phyloP scores from a whole-genome alignment of 2,329 filamentous ascomycete species.

The Didymella glomerata region DNA sequence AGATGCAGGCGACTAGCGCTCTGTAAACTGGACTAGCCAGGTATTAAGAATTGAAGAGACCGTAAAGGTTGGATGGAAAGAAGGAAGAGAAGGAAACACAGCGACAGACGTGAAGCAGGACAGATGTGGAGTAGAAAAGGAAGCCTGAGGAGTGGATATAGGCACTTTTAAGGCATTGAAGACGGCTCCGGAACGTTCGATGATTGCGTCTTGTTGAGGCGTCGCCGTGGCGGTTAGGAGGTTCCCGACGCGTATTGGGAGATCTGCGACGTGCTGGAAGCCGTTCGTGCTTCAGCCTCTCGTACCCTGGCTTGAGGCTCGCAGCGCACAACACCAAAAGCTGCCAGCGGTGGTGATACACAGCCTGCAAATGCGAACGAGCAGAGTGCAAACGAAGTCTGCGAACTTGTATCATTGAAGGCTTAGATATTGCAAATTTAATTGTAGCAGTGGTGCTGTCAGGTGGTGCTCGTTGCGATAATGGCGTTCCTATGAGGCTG shows the following conservation, averaged over 20 bases:
- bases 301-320: conserved; percentile 34
- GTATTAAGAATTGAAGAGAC: conserved; percentile 47
- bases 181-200: conserved; percentile 28
- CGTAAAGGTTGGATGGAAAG: conserved; percentile 25
- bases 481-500: conserved; percentile 27
- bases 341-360: neutral
- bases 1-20: conserved; percentile 51
- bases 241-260: conserved; percentile 44
- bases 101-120: conserved; percentile 39
- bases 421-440: no score
- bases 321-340: conserved; percentile 11
- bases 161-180: conserved; percentile 52
- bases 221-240: conserved; percentile 40
- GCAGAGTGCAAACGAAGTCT: neutral
- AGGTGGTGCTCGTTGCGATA: neutral
- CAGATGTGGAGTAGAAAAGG: conserved; percentile 39
- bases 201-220: conserved; percentile 38
- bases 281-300: conserved; percentile 50
- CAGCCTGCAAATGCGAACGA: neutral
- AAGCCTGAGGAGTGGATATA: conserved; percentile 48
- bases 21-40: conserved; percentile 51
- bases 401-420: neutral
- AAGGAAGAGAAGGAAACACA: conserved; percentile 41
- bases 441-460: neutral
- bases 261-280: conserved; percentile 49